phyloP scores from a whole-genome alignment of 2,329 filamentous ascomycete species.

The Penicillium palitans region DNA sequence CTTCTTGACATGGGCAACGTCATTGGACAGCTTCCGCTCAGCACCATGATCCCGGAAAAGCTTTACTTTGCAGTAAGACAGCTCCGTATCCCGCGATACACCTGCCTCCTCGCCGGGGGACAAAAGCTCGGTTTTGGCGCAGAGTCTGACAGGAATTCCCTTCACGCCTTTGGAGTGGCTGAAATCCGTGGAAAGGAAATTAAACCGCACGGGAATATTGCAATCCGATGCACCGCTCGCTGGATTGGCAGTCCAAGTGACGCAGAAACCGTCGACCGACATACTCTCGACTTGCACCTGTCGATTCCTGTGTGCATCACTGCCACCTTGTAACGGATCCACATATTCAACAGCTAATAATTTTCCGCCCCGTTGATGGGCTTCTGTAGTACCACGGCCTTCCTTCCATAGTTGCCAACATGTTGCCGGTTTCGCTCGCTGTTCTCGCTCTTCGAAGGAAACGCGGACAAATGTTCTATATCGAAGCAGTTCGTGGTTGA shows the following conservation, averaged over 20 bases:
- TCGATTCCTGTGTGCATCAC: slow-evolving; percentile 57
- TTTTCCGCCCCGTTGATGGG: slow-evolving; percentile 88
- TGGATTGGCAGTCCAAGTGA: slow-evolving; percentile 77
- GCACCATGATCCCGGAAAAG: slow-evolving; percentile 95
- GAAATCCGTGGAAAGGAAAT: slow-evolving; percentile 97
- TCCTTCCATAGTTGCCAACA: slow-evolving; percentile 97
- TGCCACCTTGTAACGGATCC: slow-evolving; percentile 59
- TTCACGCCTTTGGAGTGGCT: slow-evolving; percentile 99
- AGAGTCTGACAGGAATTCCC: slow-evolving; percentile 89
- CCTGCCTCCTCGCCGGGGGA: slow-evolving; percentile 50
- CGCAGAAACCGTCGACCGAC: slow-evolving; percentile 91
- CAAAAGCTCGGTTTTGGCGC: slow-evolving; percentile 79
- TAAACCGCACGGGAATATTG: slow-evolving; percentile 88
- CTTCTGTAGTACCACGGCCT: slow-evolving; percentile 90
- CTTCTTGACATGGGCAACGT: slow-evolving; percentile 92
- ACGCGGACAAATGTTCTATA: slow-evolving; percentile 94
- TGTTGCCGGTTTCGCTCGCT: slow-evolving; percentile 75
- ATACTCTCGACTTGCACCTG: slow-evolving; percentile 70
- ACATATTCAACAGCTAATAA: slow-evolving; percentile 95
- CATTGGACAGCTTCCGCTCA: slow-evolving; percentile 91
- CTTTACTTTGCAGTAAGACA: slow-evolving; percentile 96
- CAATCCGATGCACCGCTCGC: slow-evolving; percentile 69
- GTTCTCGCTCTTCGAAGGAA: slow-evolving; percentile 94
- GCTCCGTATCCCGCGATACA: slow-evolving; percentile 56
- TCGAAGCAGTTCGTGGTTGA: slow-evolving; percentile 61